A percentile compares a stretch with the other conserved stretches of the same genome.
Evolutionary conservation across 495 filamentous ascomycete species (phyloP).

Genomic region (Bombardia bombarda): DNA sequence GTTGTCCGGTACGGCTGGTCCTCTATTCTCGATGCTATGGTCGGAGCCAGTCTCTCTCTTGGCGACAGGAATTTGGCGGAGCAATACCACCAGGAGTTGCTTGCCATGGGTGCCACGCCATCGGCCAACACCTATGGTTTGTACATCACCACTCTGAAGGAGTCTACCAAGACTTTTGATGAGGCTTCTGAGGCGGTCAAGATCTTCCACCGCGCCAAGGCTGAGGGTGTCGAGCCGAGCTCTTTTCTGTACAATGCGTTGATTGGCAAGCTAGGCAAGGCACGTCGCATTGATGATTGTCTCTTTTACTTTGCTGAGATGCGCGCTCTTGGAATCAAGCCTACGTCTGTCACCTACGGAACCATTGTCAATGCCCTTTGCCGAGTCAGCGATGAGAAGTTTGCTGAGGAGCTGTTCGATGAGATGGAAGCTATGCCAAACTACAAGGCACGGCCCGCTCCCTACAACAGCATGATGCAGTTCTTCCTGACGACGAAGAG

Average conservation of each 20-base stretch:
- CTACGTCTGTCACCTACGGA: conserved; percentile 95
- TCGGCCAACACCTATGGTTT: conserved; percentile 96
- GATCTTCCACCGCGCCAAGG: conserved; percentile 88
- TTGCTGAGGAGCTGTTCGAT: conserved; percentile 95
- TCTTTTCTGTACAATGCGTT: conserved; percentile 98
- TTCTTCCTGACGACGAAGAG: conserved; percentile 97
- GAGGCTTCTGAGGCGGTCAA: conserved; percentile 94
- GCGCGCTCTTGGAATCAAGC: conserved; percentile 84
- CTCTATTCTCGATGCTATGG: conserved; percentile 91
- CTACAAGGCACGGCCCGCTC: conserved; percentile 94
- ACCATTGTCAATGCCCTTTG: conserved; percentile 97
- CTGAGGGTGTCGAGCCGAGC: conserved; percentile 90
- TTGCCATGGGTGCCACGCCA: conserved; percentile 78
- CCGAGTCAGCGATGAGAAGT: conserved; percentile 94
- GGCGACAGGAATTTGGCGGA: conserved; percentile 72
- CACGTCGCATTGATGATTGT: conserved; percentile 93
- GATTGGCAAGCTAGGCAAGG: conserved; percentile 96
- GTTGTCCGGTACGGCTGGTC: conserved; percentile 91
- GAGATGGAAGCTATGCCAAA: conserved; percentile 99
- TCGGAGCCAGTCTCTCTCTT: conserved; percentile 80
- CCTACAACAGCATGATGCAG: conserved; percentile 98
- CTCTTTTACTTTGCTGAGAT: conserved; percentile 97
- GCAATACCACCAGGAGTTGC: conserved; percentile 82
- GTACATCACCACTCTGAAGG: conserved; percentile 96
- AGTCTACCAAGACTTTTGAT: conserved; percentile 93